phyloP scores from a whole-genome alignment of 176 grass and related monocot genomes.

The Coix lacrymajobi region DNA sequence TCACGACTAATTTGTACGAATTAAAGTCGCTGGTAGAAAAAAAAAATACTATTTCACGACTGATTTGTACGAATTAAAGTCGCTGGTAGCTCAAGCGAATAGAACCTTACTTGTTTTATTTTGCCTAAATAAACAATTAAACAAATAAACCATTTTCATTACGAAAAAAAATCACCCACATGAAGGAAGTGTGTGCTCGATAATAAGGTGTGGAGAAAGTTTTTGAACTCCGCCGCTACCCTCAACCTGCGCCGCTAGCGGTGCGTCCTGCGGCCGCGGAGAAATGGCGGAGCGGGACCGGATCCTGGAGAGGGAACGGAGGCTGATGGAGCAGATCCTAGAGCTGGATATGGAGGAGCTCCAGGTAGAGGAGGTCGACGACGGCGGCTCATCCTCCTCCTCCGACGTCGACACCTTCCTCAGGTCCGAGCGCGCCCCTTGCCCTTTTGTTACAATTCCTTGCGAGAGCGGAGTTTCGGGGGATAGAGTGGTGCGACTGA shows the following conservation, averaged over 20 bases:
- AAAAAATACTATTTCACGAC: too few relatives aligned
- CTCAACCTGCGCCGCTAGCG: not conserved
- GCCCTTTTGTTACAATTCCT: not conserved
- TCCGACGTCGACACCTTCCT: slow-evolving; percentile 44
- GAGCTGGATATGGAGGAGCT: slow-evolving; percentile 98
- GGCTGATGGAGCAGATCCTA: slow-evolving; percentile 77
- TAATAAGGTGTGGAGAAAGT: too few relatives aligned
- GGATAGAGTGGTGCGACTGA: not conserved
- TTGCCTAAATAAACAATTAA: not conserved
- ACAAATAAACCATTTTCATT: not conserved
- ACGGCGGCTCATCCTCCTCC: slow-evolving; percentile 35
- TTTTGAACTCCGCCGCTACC: not conserved
- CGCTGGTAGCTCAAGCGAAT: too few relatives aligned
- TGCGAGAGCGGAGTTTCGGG: not conserved
- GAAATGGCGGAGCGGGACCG: slow-evolving; percentile 39
- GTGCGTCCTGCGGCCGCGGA: not conserved
- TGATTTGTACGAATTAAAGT: too few relatives aligned
- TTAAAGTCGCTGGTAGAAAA: too few relatives aligned
- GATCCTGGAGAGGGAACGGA: slow-evolving; percentile 72
- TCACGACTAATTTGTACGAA: too few relatives aligned
- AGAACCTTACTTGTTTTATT: not conserved
- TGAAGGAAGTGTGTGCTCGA: not conserved
- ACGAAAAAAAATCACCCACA: not conserved
- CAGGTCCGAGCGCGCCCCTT: slow-evolving; percentile 37
- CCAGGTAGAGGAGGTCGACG: slow-evolving; percentile 81